phyloP scores from a whole-genome alignment of 2,329 filamentous ascomycete species.

The Phyllosticta citrichinensis region DNA sequence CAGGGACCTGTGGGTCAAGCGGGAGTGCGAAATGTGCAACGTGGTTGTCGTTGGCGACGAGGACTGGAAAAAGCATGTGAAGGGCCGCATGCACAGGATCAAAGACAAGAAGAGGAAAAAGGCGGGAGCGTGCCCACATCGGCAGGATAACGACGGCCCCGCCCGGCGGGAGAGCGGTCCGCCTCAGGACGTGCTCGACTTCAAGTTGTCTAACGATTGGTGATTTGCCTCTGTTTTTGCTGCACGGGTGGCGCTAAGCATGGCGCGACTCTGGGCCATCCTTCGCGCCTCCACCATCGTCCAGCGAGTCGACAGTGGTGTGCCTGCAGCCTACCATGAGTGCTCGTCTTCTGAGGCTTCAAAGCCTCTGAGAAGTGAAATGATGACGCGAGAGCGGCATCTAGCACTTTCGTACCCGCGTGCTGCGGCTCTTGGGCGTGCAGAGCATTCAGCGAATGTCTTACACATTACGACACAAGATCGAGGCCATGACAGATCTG shows the following conservation, averaged over 20 bases:
- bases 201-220: not conserved
- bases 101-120: conserved; percentile 20
- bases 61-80: conserved; percentile 49
- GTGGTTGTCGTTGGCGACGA: conserved; percentile 45
- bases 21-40: conserved; percentile 62
- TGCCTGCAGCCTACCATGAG: not conserved
- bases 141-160: not conserved
- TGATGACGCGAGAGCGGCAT: not conserved
- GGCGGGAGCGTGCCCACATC: conserved; percentile 12
- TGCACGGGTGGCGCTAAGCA: not conserved
- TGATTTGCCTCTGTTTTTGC: not conserved
- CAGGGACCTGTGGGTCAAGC: conserved; percentile 38
- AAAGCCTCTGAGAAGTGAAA: not conserved
- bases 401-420: not conserved
- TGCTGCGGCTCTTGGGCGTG: not conserved
- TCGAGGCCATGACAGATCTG: not conserved
- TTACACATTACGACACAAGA: not conserved
- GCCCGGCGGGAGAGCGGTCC: not conserved
- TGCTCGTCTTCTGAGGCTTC: not conserved
- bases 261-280: not conserved
- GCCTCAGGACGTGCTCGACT: not conserved
- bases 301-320: not conserved
- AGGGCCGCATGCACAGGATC: conserved; percentile 43
- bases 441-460: not conserved
- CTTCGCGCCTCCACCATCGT: not conserved